Evolutionary conservation across 768 basidiomycete species (phyloP).

Genomic region (Tubosaeta sp.): DNA sequence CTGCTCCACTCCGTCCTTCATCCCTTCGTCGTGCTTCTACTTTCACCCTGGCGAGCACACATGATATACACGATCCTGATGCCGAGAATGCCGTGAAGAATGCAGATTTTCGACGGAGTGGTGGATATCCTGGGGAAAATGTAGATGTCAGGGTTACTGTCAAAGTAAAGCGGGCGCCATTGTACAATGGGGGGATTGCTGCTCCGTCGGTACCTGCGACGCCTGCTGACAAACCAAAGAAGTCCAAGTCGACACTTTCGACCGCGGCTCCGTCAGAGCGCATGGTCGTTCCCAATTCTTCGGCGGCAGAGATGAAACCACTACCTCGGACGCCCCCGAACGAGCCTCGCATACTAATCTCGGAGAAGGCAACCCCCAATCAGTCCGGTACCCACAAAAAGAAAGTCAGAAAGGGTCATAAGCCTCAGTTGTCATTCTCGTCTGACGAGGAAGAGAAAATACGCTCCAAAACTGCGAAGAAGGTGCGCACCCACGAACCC

Average conservation of each 20-base stretch:
- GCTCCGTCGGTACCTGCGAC: slow-evolving; percentile 1
- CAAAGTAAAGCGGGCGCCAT: slow-evolving; percentile 47
- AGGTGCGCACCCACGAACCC: slow-evolving; percentile 40
- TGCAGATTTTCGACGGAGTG: slow-evolving; percentile 11
- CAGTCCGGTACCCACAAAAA: slow-evolving; percentile 8
- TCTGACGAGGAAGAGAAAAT: slow-evolving; percentile 76
- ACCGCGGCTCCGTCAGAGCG: slow-evolving; percentile 1
- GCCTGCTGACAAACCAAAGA: slow-evolving; percentile 15
- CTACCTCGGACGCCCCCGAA: slow-evolving; percentile 24
- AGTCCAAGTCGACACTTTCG: slow-evolving; percentile 5
- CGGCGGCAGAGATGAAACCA: slow-evolving; percentile 5
- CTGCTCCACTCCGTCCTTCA: slow-evolving; percentile 38
- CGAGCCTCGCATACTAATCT: slow-evolving; percentile 6
- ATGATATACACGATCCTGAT: slow-evolving; percentile 13
- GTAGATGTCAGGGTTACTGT: slow-evolving; percentile 17
- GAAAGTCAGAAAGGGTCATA: slow-evolving; percentile 33
- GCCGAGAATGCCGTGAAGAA: slow-evolving; percentile 8
- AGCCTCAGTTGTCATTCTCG: slow-evolving; percentile 47
- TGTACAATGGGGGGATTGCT: slow-evolving; percentile 37
- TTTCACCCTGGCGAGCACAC: slow-evolving; percentile 24
- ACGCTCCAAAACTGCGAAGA: slow-evolving; percentile 59
- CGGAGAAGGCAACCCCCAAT: slow-evolving; percentile 20
- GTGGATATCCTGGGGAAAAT: slow-evolving; percentile 14
- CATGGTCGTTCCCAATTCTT: slow-evolving; percentile 1
- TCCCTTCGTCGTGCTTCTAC: slow-evolving; percentile 39